Conservation (phyloP, 2,329 filamentous ascomycete genomes). For the Pseudocercospora cruenta region DNA sequence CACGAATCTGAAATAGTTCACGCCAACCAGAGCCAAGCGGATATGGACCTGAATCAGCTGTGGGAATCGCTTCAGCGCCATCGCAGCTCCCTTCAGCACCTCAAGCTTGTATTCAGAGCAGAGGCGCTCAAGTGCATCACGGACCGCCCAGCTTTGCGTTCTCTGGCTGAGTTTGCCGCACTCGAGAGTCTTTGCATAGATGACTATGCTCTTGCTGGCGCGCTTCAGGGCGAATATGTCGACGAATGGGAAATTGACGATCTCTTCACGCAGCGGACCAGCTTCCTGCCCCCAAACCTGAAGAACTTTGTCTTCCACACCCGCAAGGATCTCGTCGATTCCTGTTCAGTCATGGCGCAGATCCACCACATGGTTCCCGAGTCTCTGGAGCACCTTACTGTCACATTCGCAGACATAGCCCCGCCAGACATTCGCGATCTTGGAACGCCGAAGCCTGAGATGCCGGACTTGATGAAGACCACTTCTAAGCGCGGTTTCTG, state of each 20-base stretch:
- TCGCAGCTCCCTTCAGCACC: not conserved
- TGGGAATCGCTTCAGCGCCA: not conserved
- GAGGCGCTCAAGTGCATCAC: not conserved
- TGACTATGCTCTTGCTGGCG: not conserved
- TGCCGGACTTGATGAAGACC: not conserved
- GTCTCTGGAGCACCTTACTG: not conserved
- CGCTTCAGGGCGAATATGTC: not conserved
- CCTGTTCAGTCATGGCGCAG: not conserved
- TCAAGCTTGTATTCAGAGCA: not conserved
- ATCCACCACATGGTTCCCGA: not conserved
- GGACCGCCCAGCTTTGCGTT: not conserved
- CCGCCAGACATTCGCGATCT: not conserved
- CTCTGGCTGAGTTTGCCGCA: not conserved
- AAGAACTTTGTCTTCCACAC: not conserved
- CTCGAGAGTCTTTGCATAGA: not conserved
- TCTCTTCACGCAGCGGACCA: not conserved
- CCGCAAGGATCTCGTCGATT: not conserved
- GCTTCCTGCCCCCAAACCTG: not conserved
- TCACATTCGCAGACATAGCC: not conserved
- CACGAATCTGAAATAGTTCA: not conserved
- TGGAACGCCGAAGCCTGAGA: not conserved
- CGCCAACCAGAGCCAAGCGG: not conserved
- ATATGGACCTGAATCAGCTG: not conserved
- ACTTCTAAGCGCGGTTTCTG: not conserved
- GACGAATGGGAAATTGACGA: not conserved